phyloP scores from a whole-genome alignment of 2,329 filamentous ascomycete genomes.

The Cercospora sp. region DNA sequence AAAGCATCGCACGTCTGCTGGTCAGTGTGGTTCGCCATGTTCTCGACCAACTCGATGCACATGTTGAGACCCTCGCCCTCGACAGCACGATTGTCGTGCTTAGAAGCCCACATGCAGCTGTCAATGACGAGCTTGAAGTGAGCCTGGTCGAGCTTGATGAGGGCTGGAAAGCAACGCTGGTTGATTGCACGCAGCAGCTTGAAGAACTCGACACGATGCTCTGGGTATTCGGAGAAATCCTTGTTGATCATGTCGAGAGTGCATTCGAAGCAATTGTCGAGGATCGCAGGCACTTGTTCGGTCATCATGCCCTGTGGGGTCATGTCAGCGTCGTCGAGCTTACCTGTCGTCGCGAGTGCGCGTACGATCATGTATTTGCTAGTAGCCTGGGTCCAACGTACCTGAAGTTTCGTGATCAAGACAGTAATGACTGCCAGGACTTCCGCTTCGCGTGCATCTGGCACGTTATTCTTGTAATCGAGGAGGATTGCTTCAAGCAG shows the following conservation, averaged over 20 bases:
- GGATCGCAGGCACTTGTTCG: slow-evolving; percentile 93
- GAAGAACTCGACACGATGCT: slow-evolving; percentile 99
- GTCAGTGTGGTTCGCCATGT: slow-evolving; percentile 86
- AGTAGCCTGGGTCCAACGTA: slow-evolving; percentile 63
- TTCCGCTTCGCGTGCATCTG: slow-evolving; percentile 92
- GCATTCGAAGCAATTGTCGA: slow-evolving; percentile 98
- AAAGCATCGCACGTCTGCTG: slow-evolving; percentile 83
- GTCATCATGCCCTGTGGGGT: slow-evolving; percentile 79
- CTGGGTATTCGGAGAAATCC: slow-evolving; percentile 98
- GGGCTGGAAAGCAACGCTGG: slow-evolving; percentile 90
- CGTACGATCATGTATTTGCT: slow-evolving; percentile 52
- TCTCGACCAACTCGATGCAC: slow-evolving; percentile 96
- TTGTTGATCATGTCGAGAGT: slow-evolving; percentile 99
- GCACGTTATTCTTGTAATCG: slow-evolving; percentile 96
- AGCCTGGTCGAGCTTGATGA: slow-evolving; percentile 89
- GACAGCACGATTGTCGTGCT: slow-evolving; percentile 98
- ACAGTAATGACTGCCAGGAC: slow-evolving; percentile 97
- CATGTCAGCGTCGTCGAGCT: slow-evolving; percentile 33
- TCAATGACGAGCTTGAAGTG: slow-evolving; percentile 99
- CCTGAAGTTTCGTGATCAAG: slow-evolving; percentile 93
- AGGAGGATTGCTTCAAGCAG: slow-evolving; percentile 89
- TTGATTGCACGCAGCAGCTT: slow-evolving; percentile 95
- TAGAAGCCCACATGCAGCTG: slow-evolving; percentile 99
- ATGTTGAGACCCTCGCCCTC: slow-evolving; percentile 95
- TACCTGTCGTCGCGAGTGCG: slow-evolving; percentile 26